Percentiles rank a stretch among this genome's conserved stretches.
These are phyloP conservation scores for Coccomyxa subellipsoidea DNA, from an alignment of 163 green algal genomes.

Conservation along the genomic window DNA sequence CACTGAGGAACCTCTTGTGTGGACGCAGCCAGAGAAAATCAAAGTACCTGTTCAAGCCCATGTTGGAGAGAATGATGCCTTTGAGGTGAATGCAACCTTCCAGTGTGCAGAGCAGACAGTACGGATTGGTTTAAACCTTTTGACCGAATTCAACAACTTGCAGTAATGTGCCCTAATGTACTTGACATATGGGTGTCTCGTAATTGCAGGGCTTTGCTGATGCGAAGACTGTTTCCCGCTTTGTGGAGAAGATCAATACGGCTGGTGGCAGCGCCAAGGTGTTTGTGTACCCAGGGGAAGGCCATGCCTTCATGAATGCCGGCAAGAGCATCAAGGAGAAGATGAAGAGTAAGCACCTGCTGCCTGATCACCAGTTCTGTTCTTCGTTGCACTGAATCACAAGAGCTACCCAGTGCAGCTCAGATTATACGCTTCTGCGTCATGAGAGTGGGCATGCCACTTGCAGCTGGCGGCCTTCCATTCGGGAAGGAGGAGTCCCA, in stretches of 20 bases:
- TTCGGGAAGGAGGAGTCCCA: constrained; percentile 3
- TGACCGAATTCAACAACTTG: too few species aligned
- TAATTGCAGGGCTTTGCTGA: background rate
- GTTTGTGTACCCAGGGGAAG: constrained; percentile 20
- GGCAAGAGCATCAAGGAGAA: constrained; percentile 22
- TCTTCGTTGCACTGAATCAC: too few species aligned
- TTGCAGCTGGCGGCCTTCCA: background rate
- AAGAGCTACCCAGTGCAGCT: background rate
- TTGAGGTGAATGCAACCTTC: constrained; percentile 15
- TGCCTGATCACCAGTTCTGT: too few species aligned
- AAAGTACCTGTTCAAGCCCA: constrained; percentile 22
- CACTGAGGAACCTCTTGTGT: background rate
- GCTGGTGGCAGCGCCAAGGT: constrained; percentile 10
- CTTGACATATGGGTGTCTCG: too few species aligned
- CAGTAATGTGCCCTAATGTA: too few species aligned
- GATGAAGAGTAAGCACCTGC: background rate
- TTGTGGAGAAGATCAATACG: constrained; percentile 20
- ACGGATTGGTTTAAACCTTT: too few species aligned
- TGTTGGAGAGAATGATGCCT: constrained; percentile 18
- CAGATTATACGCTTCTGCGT: background rate
- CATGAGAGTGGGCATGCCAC: background rate
- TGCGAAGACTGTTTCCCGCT: background rate
- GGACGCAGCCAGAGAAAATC: constrained; percentile 24
- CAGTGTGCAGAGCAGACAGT: too few species aligned
- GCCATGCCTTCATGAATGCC: constrained; percentile 21